Evolutionary conservation across 2,329 filamentous ascomycete species (phyloP).

Genomic region (Xylariaceae sp.): DNA sequence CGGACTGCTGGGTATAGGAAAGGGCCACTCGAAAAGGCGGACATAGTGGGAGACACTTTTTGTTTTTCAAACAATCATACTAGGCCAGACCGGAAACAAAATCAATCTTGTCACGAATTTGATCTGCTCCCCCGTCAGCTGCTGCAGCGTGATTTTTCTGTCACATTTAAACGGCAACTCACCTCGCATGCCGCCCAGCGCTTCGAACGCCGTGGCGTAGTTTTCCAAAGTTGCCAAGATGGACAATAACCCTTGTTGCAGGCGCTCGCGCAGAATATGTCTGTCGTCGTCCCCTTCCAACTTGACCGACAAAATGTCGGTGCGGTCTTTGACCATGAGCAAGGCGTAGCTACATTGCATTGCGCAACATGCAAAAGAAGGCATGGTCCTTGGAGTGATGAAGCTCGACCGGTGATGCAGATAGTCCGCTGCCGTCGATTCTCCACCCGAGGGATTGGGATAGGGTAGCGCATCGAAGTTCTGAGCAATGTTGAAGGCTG

Average conservation of each 20-base stretch:
- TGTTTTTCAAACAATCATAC: too few relatives aligned
- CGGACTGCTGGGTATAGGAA: too few relatives aligned
- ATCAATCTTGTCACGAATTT: constrained; percentile 30
- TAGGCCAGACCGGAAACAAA: too few relatives aligned
- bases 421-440: constrained; percentile 30
- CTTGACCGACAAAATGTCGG: constrained; percentile 32
- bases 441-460: constrained; percentile 36
- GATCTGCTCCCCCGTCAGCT: constrained; percentile 22
- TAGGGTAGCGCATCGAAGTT: constrained; percentile 42
- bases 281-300: constrained; percentile 22
- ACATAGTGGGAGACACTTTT: too few relatives aligned
- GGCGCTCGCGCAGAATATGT: constrained; percentile 34
- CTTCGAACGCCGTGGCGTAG: constrained; percentile 40
- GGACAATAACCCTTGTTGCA: constrained; percentile 38
- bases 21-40: too few relatives aligned
- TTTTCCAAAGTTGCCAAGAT: constrained; percentile 38
- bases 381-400: constrained; percentile 40
- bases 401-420: constrained; percentile 33
- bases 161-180: constrained; percentile 12
- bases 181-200: constrained; percentile 42
- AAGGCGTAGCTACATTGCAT: constrained; percentile 42
- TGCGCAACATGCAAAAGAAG: constrained; percentile 40
- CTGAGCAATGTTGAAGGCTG: constrained; percentile 42
- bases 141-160: too few relatives aligned
- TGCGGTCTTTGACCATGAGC: constrained; percentile 39